Conservation (phyloP, 495 filamentous ascomycete species). For the Rhypophila decipiens region DNA sequence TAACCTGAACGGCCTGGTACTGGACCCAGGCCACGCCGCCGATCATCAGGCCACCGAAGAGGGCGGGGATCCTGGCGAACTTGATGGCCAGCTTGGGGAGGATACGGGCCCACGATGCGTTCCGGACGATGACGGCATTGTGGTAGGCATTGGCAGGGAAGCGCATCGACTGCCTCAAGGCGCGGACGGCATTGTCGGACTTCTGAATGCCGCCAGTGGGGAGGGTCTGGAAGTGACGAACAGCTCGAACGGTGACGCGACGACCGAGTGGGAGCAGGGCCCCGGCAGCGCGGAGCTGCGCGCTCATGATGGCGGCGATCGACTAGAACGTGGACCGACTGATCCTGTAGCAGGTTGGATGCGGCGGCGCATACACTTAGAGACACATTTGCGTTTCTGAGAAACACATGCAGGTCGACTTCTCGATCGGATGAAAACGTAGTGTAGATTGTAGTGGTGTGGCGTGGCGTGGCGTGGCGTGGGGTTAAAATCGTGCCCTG, state of each 20-base stretch:
- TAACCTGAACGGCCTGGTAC: conserved; percentile 91
- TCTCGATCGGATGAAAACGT: no score
- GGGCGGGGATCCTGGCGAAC: conserved; percentile 76
- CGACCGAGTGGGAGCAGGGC: conserved; percentile 56
- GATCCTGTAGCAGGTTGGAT: no score
- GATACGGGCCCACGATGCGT: conserved; percentile 76
- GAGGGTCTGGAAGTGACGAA: conserved; percentile 60
- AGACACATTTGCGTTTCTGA: neutral
- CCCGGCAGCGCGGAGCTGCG: conserved; percentile 70
- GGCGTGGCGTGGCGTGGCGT: no score
- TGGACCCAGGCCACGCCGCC: conserved; percentile 87
- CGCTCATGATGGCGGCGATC: conserved; percentile 67
- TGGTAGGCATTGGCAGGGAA: conserved; percentile 74
- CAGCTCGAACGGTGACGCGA: conserved; percentile 46
- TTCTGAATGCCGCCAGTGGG: conserved; percentile 65
- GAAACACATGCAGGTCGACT: no score
- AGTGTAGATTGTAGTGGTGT: no score
- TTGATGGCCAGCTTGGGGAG: conserved; percentile 88
- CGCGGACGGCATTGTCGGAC: conserved; percentile 53
- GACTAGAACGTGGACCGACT: no score
- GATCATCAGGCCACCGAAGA: conserved; percentile 84
- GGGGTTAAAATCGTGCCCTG: no score
- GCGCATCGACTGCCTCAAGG: conserved; percentile 59
- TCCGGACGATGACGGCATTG: conserved; percentile 77
- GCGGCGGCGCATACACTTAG: neutral